Conservation (phyloP, 1,139 yeast species). For the Hyphopichia buzzinii region DNA sequence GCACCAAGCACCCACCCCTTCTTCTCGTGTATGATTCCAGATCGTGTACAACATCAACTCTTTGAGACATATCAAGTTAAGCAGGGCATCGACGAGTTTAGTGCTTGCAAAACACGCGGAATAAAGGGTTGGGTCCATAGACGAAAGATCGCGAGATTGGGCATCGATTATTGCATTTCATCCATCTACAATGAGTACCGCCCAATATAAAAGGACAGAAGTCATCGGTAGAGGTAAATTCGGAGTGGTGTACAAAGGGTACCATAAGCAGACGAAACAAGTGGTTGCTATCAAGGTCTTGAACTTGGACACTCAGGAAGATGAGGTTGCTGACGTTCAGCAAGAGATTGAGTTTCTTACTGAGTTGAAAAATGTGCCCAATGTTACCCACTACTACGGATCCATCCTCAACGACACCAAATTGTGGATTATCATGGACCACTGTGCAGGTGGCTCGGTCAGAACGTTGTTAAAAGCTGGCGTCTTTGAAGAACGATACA, state of each 20-base stretch:
- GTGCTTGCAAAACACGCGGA: too few species aligned
- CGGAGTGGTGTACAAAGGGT: slow-evolving; percentile 92
- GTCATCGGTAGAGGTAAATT: slow-evolving; percentile 95
- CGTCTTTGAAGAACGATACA: slow-evolving; percentile 76
- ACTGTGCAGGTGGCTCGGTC: slow-evolving; percentile 95
- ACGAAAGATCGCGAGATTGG: too few species aligned
- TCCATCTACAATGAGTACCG: slow-evolving; percentile 6
- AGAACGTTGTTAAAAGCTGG: slow-evolving; percentile 89
- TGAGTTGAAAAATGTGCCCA: slow-evolving; percentile 79
- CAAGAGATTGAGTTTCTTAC: slow-evolving; percentile 86
- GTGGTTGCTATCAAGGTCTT: slow-evolving; percentile 91
- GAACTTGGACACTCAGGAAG: slow-evolving; percentile 88
- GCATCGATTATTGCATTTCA: too few species aligned
- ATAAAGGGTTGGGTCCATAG: too few species aligned
- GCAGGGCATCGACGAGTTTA: too few species aligned
- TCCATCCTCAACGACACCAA: slow-evolving; percentile 83
- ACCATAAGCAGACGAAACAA: slow-evolving; percentile 60
- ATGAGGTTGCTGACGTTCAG: slow-evolving; percentile 93
- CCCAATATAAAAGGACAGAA: slow-evolving; percentile 72
- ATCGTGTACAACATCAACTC: too few species aligned
- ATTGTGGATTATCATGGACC: slow-evolving; percentile 96
- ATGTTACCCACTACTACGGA: slow-evolving; percentile 90
- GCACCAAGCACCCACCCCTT: too few species aligned
- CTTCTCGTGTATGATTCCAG: too few species aligned
- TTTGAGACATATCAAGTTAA: too few species aligned